Evolutionary conservation across 108 stramenopile species (phyloP), one percentile per base, ranked within the genome.

Genomic region (Chaetoceros tenuissimus): DNA sequence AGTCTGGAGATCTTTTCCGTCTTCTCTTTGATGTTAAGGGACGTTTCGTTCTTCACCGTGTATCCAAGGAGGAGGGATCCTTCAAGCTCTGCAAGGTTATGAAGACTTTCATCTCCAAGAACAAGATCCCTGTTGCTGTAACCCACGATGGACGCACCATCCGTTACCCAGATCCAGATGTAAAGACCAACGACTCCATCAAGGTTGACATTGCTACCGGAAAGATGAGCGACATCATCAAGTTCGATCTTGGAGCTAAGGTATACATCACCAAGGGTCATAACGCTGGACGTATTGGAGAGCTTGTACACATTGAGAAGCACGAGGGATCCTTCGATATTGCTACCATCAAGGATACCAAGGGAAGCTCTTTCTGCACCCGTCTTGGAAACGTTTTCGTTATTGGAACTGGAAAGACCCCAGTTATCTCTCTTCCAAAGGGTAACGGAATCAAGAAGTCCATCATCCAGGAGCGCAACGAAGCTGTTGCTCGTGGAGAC

Each of bases 61-160:
- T 99, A 59, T 59, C 87, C n/a, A 73, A 92, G 44, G 90, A 88
- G 29, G 97, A 98, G 85, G 80, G 84, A 25, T 68, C 72, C 53
- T 98, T 69, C 93, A 99, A 99, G 95, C 97, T 99, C 51, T 97
- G 97, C 94, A 92, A 92, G 59, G 84, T 99, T 60, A 84, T 88
- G 75, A 95, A 95, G 87, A 71, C 85, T 7, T 85, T 77, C 63
- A 65, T 96, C 50, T 71, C 89, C 27, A 61, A 68, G 48, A 96
- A 96, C 70, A 97, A 98, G 92, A 82, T 99, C 53, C 99, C 99
- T 24, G 86, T 88, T 57, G 77, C 94, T 55, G 96, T 96, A 68
- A 99, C 99, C 51, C 99, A 99, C 84, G 99, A 99, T 78, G 99
- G 97, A 51, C 95, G 99, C 73, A 98, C 99, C 57, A 73, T 99